Conservation (phyloP, 352 stramenopile species). For the Thalassiosira exigua region DNA sequence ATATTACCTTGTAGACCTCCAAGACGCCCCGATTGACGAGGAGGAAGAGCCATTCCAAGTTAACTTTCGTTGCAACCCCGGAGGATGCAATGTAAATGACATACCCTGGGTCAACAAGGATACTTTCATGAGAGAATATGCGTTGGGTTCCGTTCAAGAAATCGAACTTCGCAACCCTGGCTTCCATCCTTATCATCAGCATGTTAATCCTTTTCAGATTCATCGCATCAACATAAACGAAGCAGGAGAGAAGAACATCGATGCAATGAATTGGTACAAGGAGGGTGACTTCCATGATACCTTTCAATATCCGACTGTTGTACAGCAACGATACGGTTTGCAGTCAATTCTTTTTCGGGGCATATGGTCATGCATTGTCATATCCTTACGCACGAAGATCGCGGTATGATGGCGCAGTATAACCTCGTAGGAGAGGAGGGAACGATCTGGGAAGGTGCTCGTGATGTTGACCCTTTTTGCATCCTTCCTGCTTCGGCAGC, state of each 20-base stretch:
- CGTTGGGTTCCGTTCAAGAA: background rate
- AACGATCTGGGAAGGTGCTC: background rate
- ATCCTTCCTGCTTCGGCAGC: background rate
- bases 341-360: background rate
- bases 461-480: background rate
- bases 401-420: slow-evolving; percentile 5
- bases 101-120: background rate
- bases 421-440: background rate
- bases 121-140: background rate
- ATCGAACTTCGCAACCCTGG: too few relatives aligned
- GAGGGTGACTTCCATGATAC: slow-evolving; percentile 4
- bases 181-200: slow-evolving; percentile 13
- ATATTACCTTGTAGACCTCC: slow-evolving; percentile 5
- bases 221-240: background rate
- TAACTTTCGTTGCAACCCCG: background rate
- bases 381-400: slow-evolving; percentile 3
- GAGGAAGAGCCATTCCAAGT: background rate
- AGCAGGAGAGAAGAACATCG: background rate
- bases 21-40: background rate
- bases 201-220: slow-evolving; percentile 12
- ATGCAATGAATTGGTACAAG: slow-evolving; percentile 3
- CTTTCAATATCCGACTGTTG: background rate
- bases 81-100: background rate
- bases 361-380: slow-evolving; percentile 7
- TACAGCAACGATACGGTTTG: background rate